These are phyloP conservation scores for Polychytrium aggregatum DNA, from an alignment of 192 early-diverging fungal genomes.

Conservation along the genomic window DNA sequence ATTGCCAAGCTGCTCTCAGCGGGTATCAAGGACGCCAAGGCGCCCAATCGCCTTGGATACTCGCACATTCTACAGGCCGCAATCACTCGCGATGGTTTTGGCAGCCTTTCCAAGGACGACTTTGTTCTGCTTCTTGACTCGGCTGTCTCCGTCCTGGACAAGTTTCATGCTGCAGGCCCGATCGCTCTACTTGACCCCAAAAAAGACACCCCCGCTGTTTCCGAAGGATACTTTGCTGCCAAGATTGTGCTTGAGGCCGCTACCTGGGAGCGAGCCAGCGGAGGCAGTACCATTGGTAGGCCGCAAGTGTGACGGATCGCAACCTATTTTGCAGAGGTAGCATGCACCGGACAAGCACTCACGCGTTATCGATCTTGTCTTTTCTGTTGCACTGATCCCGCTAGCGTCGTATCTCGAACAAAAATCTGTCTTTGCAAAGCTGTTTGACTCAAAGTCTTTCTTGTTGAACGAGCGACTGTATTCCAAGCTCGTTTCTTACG, in stretches of 20 bases:
- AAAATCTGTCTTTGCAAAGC: not conserved
- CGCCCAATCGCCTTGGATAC: too few species aligned
- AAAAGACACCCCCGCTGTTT: conserved; percentile 29
- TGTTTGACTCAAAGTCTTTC: conserved; percentile 49
- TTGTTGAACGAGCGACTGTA: conserved; percentile 77
- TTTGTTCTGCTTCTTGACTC: conserved; percentile 40
- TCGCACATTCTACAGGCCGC: too few species aligned
- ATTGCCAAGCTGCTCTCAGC: conserved; percentile 35
- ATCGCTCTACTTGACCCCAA: conserved; percentile 35
- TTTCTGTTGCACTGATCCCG: conserved; percentile 3
- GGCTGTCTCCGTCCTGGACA: conserved; percentile 32
- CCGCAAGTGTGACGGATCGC: too few species aligned
- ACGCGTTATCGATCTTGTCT: not conserved
- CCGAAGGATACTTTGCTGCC: conserved; percentile 27
- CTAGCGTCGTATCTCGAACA: conserved; percentile 10
- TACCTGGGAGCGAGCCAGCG: too few species aligned
- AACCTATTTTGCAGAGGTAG: too few species aligned
- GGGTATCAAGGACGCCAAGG: conserved; percentile 50
- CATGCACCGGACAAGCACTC: too few species aligned
- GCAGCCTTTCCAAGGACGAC: too few species aligned
- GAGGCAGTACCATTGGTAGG: too few species aligned
- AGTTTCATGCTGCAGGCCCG: conserved; percentile 26
- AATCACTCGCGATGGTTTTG: too few species aligned
- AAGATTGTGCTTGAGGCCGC: conserved; percentile 14
- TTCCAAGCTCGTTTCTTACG: conserved; percentile 50